Percentiles rank a stretch among this genome's conserved stretches.
These are phyloP conservation scores for Xanthoconium purpureum DNA, from an alignment of 768 basidiomycete genomes.

Conservation along the genomic window DNA sequence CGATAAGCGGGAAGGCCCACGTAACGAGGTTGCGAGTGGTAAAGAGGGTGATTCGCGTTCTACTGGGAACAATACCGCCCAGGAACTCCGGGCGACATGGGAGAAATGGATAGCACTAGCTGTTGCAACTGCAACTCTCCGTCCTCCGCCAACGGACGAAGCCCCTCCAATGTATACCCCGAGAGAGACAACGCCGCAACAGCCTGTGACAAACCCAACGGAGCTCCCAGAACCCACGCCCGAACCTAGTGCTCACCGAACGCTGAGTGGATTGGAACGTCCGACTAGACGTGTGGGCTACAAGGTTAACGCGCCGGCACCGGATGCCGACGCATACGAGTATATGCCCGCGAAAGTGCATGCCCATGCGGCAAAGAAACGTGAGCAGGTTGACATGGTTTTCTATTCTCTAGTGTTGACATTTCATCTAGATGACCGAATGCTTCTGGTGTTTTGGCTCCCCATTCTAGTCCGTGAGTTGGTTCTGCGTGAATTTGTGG, in stretches of 20 bases:
- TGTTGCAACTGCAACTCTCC: constrained; percentile 45
- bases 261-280: constrained; percentile 30
- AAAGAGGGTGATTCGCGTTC: constrained; percentile 35
- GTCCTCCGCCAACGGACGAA: constrained; percentile 42
- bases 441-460: constrained; percentile 84
- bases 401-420: not conserved
- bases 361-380: constrained; percentile 55
- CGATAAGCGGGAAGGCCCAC: constrained; percentile 39
- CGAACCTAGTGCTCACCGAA: constrained; percentile 19
- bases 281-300: constrained; percentile 47
- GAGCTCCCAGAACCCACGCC: constrained; percentile 2
- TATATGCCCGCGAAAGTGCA: constrained; percentile 53
- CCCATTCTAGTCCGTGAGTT: constrained; percentile 76
- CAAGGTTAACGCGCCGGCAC: constrained; percentile 48
- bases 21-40: constrained; percentile 26
- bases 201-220: not conserved
- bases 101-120: constrained; percentile 71
- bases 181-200: constrained; percentile 31
- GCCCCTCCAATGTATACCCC: constrained; percentile 77
- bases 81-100: constrained; percentile 69
- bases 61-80: constrained; percentile 45
- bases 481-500: not conserved
- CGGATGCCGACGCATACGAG: constrained; percentile 65
- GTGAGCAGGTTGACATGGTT: constrained; percentile 36
- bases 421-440: constrained; percentile 62